These are phyloP conservation scores for Macrolepiota albuminosa DNA, from an alignment of 768 basidiomycete species.

Conservation along the genomic window DNA sequence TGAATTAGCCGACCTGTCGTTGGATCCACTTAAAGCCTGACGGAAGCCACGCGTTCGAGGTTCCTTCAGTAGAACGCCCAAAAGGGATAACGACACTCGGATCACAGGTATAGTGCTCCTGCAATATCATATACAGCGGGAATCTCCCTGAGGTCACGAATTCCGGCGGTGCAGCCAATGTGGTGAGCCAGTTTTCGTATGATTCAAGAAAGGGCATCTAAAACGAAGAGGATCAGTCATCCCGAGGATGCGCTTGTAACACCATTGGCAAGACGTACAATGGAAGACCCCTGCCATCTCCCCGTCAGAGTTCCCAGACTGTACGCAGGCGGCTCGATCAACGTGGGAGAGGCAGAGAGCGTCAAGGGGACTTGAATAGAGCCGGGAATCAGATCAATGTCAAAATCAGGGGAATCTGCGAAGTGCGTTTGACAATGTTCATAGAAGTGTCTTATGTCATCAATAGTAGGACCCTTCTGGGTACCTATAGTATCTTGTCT, in stretches of 20 bases:
- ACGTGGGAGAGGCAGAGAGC: not conserved
- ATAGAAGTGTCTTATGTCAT: constrained; percentile 42
- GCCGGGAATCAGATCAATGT: constrained; percentile 13
- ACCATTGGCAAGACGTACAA: constrained; percentile 28
- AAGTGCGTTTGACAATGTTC: constrained; percentile 38
- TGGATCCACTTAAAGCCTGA: constrained; percentile 27
- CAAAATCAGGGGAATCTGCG: constrained; percentile 24
- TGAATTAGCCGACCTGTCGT: constrained; percentile 28
- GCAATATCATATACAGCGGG: constrained; percentile 44
- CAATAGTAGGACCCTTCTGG: constrained; percentile 35
- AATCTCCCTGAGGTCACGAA: constrained; percentile 33
- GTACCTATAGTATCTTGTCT: constrained; percentile 25
- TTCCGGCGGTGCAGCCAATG: constrained; percentile 26
- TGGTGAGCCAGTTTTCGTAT: constrained; percentile 33
- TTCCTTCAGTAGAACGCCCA: constrained; percentile 29
- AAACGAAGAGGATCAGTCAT: not conserved
- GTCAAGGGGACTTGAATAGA: not conserved
- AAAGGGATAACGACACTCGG: constrained; percentile 27
- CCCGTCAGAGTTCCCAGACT: constrained; percentile 41
- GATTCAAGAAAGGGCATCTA: constrained; percentile 35
- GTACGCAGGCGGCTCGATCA: constrained; percentile 28
- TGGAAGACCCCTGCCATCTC: constrained; percentile 44
- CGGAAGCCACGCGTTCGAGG: constrained; percentile 44
- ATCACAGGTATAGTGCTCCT: constrained; percentile 42
- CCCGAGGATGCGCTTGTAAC: not conserved